Percentiles rank a stretch among this genome's conserved stretches.
Conservation (phyloP, 2,329 filamentous ascomycete genomes). For the Paramyrothecium roridum region DNA sequence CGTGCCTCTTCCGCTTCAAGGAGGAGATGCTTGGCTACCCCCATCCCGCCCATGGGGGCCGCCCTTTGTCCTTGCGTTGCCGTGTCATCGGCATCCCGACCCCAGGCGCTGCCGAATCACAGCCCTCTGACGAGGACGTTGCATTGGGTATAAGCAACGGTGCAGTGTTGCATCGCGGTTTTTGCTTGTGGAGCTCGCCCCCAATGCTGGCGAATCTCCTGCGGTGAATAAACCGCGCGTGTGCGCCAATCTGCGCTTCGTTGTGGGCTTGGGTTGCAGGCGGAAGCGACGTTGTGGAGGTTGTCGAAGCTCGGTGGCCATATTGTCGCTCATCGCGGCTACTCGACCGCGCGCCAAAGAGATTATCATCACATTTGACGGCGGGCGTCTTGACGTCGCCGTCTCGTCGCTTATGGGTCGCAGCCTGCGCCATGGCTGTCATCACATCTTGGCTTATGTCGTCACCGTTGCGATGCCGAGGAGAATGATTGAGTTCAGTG, state of each 20-base stretch:
- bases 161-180: too few relatives aligned
- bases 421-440: too few relatives aligned
- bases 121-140: too few relatives aligned
- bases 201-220: background rate
- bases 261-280: background rate
- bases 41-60: background rate
- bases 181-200: background rate
- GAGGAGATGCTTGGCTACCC: background rate
- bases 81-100: too few relatives aligned
- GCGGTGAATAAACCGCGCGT: background rate
- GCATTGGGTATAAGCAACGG: too few relatives aligned
- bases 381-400: background rate
- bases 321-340: background rate
- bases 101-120: too few relatives aligned
- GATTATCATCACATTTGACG: background rate
- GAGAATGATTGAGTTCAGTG: too few relatives aligned
- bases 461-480: too few relatives aligned
- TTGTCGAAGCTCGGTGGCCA: background rate
- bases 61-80: background rate
- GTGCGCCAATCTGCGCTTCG: background rate
- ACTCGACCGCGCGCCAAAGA: background rate
- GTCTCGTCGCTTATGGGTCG: background rate
- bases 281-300: background rate
- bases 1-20: background rate
- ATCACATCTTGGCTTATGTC: too few relatives aligned